Evolutionary conservation across 768 basidiomycete genomes (phyloP), one percentile per base, ranked within the genome.

Genomic region (Lyophyllum atratum): DNA sequence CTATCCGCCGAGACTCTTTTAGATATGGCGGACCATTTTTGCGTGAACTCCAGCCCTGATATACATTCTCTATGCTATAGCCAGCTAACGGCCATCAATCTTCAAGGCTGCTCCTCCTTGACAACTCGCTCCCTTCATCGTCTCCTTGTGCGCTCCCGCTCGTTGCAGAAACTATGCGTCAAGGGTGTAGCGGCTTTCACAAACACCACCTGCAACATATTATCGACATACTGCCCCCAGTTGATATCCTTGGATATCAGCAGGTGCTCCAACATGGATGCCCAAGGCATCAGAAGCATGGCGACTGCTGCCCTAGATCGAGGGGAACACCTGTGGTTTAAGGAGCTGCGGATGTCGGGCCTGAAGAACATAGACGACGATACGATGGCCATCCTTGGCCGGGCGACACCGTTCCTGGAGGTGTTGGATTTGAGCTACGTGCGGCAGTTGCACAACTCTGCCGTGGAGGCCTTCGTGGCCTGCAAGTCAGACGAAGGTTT

Each of bases 371-470:
- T 86, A 49, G 74, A 79, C 15, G 87, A 90, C 64, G 73, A 76
- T 11, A 80, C 81, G 63, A 82, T 95, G 81, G 69, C 76, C n/a
- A 72, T 74, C 10, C 74, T 95, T 33, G 93, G 89, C 6, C 81
- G 75, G 60, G 86, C 83, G 2, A 81, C 89, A 0, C 90, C 90
- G 19, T 74, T 77, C 63, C 80, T 95, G 21, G 90, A 93, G 69
- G 82, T 92, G 17, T 75, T 95, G 21, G 93, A 95, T 70, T 72
- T 94, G 59, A 90, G 89, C 71, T 89, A 90, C 65, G 78, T 82
- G 55, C 80, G 80, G 28, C 80, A 85, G 54, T 69, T 94, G 56
- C 88, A 87, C 67, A 92, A 93, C 67, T 86, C 89, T 2, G 84
- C 85, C 2, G 61, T 93, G 59, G 89, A 89, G 44, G 87, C 85